Conservation (phyloP, 75 land plant species). For the Cunninghamia lanceolata region DNA sequence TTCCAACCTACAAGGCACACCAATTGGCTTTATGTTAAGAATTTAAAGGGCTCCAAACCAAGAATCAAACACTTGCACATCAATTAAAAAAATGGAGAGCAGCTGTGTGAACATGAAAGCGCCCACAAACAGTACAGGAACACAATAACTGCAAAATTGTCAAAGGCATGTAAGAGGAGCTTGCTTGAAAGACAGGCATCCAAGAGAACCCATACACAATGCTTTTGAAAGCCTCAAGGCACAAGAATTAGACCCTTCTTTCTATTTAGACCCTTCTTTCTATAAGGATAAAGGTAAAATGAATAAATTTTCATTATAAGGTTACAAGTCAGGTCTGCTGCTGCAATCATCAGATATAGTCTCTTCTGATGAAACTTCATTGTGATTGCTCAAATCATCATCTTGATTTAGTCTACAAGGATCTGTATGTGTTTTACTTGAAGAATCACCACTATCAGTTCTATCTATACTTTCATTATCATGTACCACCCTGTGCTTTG, state of each 20-base stretch:
- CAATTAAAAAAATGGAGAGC: constrained; percentile 1
- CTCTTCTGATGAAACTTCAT: constrained; percentile 68
- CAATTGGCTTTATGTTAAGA: neutral
- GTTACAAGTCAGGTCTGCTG: constrained; percentile 27
- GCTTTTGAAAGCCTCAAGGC: neutral
- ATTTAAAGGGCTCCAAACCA: neutral
- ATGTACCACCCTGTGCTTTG: constrained; percentile 6
- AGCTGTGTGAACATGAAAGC: neutral
- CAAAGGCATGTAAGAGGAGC: constrained; percentile 3
- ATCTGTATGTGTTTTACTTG: constrained; percentile 67
- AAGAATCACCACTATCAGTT: constrained; percentile 47
- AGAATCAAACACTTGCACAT: constrained; percentile 1
- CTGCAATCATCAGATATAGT: constrained; percentile 62
- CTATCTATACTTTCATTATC: constrained; percentile 13
- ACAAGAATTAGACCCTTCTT: constrained; percentile 5
- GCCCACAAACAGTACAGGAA: neutral
- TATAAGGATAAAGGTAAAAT: constrained; percentile 5
- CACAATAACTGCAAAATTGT: constrained; percentile 3
- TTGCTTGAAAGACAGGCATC: constrained; percentile 2
- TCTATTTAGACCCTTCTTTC: constrained; percentile 9
- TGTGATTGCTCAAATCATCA: constrained; percentile 20
- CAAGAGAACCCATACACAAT: neutral
- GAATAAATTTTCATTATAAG: constrained; percentile 8
- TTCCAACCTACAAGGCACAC: neutral
- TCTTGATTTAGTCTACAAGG: constrained; percentile 18